These are phyloP conservation scores for Ogataea minuta DNA, from an alignment of 805 yeast species.

Conservation along the genomic window DNA sequence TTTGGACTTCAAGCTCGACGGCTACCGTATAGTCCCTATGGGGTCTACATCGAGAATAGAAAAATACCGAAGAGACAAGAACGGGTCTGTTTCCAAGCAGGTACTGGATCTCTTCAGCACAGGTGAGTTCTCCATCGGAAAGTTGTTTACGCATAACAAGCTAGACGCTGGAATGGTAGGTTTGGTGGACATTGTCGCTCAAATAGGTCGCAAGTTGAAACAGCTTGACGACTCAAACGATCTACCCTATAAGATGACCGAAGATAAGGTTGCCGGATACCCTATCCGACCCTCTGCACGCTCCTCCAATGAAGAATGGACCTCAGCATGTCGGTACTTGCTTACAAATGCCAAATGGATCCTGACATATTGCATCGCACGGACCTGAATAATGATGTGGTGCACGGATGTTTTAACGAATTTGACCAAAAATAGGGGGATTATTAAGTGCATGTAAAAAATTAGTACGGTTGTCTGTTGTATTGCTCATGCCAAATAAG, in stretches of 20 bases:
- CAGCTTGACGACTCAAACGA: conserved; percentile 54
- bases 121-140: conserved; percentile 70
- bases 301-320: conserved; percentile 76
- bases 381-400: not conserved
- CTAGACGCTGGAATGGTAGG: conserved; percentile 83
- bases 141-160: conserved; percentile 69
- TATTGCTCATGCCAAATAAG: not conserved
- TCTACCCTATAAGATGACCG: conserved; percentile 70
- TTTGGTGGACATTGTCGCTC: conserved; percentile 57
- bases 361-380: conserved; percentile 62
- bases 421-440: conserved; percentile 7
- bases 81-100: conserved; percentile 29
- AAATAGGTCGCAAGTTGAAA: conserved; percentile 45
- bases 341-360: conserved; percentile 84
- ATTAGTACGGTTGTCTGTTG: not conserved
- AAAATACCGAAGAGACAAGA: conserved; percentile 42
- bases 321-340: conserved; percentile 79
- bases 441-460: conserved; percentile 10
- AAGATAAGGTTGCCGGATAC: conserved; percentile 73
- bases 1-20: conserved; percentile 51
- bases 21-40: conserved; percentile 71
- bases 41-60: conserved; percentile 83
- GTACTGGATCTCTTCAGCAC: conserved; percentile 58
- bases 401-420: conserved; percentile 5
- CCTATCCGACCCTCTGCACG: conserved; percentile 67